Evolutionary conservation across 345 rosid genomes (phyloP).

Genomic region (Gossypium mustelinum): DNA sequence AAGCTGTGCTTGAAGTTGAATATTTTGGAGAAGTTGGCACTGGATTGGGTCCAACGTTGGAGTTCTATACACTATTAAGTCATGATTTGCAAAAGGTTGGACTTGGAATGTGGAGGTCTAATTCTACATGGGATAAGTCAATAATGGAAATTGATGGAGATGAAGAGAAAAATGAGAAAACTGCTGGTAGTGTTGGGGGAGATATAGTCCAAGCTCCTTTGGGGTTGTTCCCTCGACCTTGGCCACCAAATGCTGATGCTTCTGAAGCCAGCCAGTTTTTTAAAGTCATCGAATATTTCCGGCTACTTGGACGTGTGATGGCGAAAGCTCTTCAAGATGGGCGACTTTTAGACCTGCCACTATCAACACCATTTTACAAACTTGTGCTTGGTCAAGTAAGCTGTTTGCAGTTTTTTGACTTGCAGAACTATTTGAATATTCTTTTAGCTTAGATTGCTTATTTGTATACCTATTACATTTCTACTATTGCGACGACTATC

Average conservation of each 20-base stretch:
- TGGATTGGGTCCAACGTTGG: constrained; percentile 96
- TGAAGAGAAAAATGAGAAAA: constrained; percentile 46
- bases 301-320: constrained; percentile 91
- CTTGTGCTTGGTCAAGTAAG: constrained; percentile 89
- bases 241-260: constrained; percentile 67
- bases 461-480: not conserved
- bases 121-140: constrained; percentile 39
- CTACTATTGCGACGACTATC: not conserved
- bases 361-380: constrained; percentile 81
- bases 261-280: constrained; percentile 72
- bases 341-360: constrained; percentile 81
- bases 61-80: constrained; percentile 93
- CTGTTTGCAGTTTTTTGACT: constrained; percentile 3
- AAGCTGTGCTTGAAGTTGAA: constrained; percentile 98
- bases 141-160: constrained; percentile 57
- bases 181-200: constrained; percentile 26
- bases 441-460: not conserved
- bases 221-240: constrained; percentile 93
- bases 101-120: constrained; percentile 95
- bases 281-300: constrained; percentile 77
- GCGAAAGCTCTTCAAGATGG: constrained; percentile 99
- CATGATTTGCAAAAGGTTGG: constrained; percentile 81
- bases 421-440: not conserved
- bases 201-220: constrained; percentile 72
- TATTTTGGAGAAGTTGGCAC: constrained; percentile 99